phyloP scores from a whole-genome alignment of 148 eudicot species.

The Rhododendron williamsianum region DNA sequence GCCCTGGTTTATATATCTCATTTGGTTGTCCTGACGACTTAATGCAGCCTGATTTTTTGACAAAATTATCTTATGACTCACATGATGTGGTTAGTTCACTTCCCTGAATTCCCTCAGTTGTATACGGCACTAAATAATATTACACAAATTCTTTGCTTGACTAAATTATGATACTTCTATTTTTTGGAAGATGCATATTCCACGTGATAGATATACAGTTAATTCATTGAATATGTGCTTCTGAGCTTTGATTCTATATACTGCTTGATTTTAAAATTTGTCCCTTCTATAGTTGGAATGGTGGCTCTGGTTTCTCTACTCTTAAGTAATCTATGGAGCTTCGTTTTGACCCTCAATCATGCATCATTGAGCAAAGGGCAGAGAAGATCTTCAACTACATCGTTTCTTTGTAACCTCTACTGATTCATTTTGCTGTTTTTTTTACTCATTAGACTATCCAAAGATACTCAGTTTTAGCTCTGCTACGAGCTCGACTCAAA shows the following conservation, averaged over 20 bases:
- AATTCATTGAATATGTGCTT: neutral
- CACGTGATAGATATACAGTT: no score
- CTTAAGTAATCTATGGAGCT: neutral
- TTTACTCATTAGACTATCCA: neutral
- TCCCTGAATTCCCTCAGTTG: neutral
- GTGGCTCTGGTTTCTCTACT: neutral
- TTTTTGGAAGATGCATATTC: no score
- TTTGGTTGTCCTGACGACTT: constrained; percentile 66
- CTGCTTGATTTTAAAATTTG: neutral
- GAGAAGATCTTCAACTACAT: neutral
- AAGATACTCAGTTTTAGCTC: neutral
- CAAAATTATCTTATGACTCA: constrained; percentile 49
- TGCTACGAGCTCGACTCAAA: neutral
- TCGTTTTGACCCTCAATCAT: neutral
- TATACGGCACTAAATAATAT: neutral
- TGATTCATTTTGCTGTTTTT: neutral
- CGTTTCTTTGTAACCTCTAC: neutral
- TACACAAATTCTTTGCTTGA: neutral
- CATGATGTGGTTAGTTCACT: constrained; percentile 58
- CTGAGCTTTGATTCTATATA: neutral
- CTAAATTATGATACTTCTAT: neutral
- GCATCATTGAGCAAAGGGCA: neutral
- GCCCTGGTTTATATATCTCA: constrained; percentile 64
- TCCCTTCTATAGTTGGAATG: neutral
- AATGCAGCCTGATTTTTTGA: constrained; percentile 57